Base-by-base conservation (phyloP, 2,329 filamentous ascomycete species). In the Westerdykella ornata region DNA sequence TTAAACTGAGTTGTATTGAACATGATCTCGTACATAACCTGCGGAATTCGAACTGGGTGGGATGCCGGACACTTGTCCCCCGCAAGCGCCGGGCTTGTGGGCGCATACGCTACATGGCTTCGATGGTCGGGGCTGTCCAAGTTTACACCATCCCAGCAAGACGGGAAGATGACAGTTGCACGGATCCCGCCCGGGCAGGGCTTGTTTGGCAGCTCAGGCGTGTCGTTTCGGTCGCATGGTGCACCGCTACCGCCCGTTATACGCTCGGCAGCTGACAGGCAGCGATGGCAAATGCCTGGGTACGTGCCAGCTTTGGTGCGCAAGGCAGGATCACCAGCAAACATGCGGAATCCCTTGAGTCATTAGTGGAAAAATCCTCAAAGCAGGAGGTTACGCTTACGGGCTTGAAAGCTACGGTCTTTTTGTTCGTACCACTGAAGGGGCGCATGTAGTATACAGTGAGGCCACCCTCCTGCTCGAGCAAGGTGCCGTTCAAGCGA, bases 31-130 rank as follows among this genome's bases (percentile, higher is more conserved):
- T 67, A 69, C 37, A 68, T 68, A 17, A 73, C 59, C 59, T 73
- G 70, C 2, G 70, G 70, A 43, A 71, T 68, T 8, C 65, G 53
- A 9, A 73, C 62, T 0, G 69, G 69, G 54, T 71, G 68, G 0
- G 62, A 65, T 2, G 58, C 49, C 1, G 68, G 69, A 46, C 69
- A 72, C 9, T 56, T 49, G 88, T 85, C 63, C 79, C 82, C 16
- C 94, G 74, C 7, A 86, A 83, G 68, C 71, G 60, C 94, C 94
- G 75, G 94, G 81, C 44, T 95, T 70, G 66, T 88, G 95, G 72
- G 94, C 95, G 76, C 92, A 94, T 1, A 88, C 88, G 28, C 94
- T 52, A n/a, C 88, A 86, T 42, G 87, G 85, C 71, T 92, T 82
- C 39, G 70, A 69, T 31, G 94, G 74, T 40, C 80, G 77, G 11